Base-by-base conservation (phyloP, 257 asterid species). In the Solanum dulcamara region DNA sequence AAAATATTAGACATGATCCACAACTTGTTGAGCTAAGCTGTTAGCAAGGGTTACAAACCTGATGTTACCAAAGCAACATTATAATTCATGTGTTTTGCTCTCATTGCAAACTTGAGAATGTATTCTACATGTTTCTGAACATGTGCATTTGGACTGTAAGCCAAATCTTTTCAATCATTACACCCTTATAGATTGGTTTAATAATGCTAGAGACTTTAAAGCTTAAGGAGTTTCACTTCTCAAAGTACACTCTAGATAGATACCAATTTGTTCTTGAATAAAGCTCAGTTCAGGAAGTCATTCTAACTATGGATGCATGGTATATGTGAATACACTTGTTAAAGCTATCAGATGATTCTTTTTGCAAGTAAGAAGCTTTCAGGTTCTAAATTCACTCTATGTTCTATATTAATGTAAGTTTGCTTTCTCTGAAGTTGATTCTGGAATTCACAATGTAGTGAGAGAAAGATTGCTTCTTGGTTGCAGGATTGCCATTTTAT, bases 161-260 rank as follows among this genome's bases (percentile, higher is more conserved):
- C 98, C 97, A 10, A 92, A 90, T 89, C 93, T 94, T 42, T 95
- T 94, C 48, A 91, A 94, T 68, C 90, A 90, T 89, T 93, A 96
- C 88, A 92, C 95, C 46, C 92, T 94, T 11, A 93, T 94, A 98
- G 98, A 94, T 81, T 98, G 99, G 53, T 94, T 93, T 87, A 94
- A 89, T 85, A 93, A 91, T 87, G 92, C 86, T 55, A 88, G 94
- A 32, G 93, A 37, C 91, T 84, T 84, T 86, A 93, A 89, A 88
- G 99, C 97, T 37, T 90, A 46, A 64, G 97, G 86, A 62, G 84
- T 93, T 81, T 96, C 98, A 96, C 92, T 93, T 72, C 96, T 97
- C 17, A 15, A 67, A 67, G 75, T 67, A 32, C 24, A 33, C 20
- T 3, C 42, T 67, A 6, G 75, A 32, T 14, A 28, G 22, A 12